A percentile compares a stretch with the other conserved stretches of the same genome.
Evolutionary conservation across 179 eudicot genomes (phyloP).

Genomic region (Pouteria campechiana): DNA sequence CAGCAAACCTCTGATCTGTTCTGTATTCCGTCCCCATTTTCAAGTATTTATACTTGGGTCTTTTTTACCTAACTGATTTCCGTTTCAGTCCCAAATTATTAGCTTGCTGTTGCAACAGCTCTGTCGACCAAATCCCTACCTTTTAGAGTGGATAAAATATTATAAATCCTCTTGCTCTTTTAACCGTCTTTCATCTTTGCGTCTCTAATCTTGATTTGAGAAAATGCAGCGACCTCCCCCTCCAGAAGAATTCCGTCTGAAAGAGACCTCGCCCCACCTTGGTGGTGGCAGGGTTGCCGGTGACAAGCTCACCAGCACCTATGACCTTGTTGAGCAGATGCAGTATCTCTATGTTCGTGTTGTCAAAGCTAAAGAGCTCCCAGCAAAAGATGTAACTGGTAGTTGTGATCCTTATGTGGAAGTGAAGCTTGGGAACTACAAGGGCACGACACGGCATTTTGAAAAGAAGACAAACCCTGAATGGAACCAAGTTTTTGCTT

Average conservation of each 20-base stretch:
- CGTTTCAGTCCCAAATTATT: too few species aligned
- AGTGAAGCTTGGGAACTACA: slow-evolving; percentile 63
- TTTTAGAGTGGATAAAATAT: too few species aligned
- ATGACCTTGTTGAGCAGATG: slow-evolving; percentile 89
- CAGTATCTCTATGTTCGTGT: slow-evolving; percentile 73
- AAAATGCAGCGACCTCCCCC: slow-evolving; percentile 60
- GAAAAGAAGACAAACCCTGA: slow-evolving; percentile 53
- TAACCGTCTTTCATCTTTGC: too few species aligned
- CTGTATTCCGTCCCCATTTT: too few species aligned
- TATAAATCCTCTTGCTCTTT: too few species aligned
- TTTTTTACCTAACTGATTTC: too few species aligned
- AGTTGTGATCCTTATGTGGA: slow-evolving; percentile 70
- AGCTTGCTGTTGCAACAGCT: too few species aligned
- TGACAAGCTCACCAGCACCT: slow-evolving; percentile 67
- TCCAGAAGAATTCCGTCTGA: slow-evolving; percentile 55
- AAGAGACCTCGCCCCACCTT: slow-evolving; percentile 66
- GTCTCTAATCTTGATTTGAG: too few species aligned
- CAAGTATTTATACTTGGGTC: too few species aligned
- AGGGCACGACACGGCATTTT: slow-evolving; percentile 49
- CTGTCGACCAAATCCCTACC: too few species aligned
- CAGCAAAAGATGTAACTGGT: slow-evolving; percentile 62
- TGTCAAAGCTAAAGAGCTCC: slow-evolving; percentile 61
- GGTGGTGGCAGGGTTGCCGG: slow-evolving; percentile 61
- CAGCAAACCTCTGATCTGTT: too few species aligned
- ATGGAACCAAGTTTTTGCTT: slow-evolving; percentile 73